These are phyloP conservation scores for Lodderomyces margitis DNA, from an alignment of 1,139 yeast genomes.

Conservation along the genomic window DNA sequence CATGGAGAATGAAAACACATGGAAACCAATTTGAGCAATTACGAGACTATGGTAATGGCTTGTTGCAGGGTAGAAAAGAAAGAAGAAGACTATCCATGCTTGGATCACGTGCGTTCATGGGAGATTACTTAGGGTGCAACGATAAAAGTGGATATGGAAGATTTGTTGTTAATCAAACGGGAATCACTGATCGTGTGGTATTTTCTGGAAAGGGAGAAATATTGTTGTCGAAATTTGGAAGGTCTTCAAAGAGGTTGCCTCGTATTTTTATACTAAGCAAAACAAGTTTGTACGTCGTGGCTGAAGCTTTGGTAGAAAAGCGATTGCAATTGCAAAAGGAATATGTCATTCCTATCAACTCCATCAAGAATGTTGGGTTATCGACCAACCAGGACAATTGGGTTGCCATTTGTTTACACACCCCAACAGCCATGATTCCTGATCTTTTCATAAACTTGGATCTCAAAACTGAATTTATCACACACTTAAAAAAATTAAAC, in stretches of 20 bases:
- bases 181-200: slow-evolving; percentile 65
- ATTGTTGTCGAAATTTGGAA: slow-evolving; percentile 81
- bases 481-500: slow-evolving; percentile 68
- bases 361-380: slow-evolving; percentile 64
- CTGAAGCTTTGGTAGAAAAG: slow-evolving; percentile 70
- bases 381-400: slow-evolving; percentile 88
- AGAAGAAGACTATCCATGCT: slow-evolving; percentile 85
- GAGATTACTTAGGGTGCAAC: slow-evolving; percentile 89
- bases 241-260: slow-evolving; percentile 80
- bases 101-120: slow-evolving; percentile 90
- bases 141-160: slow-evolving; percentile 69
- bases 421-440: slow-evolving; percentile 55
- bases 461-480: slow-evolving; percentile 86
- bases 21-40: slow-evolving; percentile 80
- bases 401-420: slow-evolving; percentile 69
- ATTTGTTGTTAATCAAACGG: slow-evolving; percentile 63
- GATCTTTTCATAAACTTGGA: slow-evolving; percentile 79
- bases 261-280: slow-evolving; percentile 72
- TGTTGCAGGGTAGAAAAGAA: slow-evolving; percentile 76
- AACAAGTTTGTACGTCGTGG: slow-evolving; percentile 61
- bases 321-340: slow-evolving; percentile 70
- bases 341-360: slow-evolving; percentile 55
- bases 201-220: slow-evolving; percentile 84
- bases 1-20: slow-evolving; percentile 78
- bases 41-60: slow-evolving; percentile 76